Percentiles rank a stretch among this genome's conserved stretches.
These are phyloP conservation scores for Alternaria viburni DNA, from an alignment of 2,329 filamentous ascomycete species.

Conservation along the genomic window DNA sequence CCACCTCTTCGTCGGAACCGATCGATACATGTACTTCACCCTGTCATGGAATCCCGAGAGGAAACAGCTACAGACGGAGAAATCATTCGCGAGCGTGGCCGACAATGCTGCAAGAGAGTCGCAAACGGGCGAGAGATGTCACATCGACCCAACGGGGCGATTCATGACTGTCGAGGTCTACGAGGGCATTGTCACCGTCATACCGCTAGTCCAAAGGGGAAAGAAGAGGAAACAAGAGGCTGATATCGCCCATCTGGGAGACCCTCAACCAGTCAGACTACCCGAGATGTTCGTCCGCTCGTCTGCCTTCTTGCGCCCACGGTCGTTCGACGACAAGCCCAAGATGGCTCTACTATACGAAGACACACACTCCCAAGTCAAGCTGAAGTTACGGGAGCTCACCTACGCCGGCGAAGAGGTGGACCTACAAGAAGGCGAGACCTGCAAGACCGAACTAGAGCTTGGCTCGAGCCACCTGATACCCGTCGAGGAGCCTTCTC, in stretches of 20 bases:
- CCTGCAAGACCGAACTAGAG: conserved; percentile 62
- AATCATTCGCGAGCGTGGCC: conserved; percentile 65
- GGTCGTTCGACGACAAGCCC: conserved; percentile 58
- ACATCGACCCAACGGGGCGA: conserved; percentile 79
- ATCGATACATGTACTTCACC: conserved; percentile 89
- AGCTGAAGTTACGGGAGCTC: conserved; percentile 62
- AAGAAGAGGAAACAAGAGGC: conserved; percentile 58
- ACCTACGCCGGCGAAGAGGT: conserved; percentile 59
- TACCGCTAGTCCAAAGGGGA: conserved; percentile 64
- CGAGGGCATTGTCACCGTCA: conserved; percentile 70
- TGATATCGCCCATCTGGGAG: conserved; percentile 64
- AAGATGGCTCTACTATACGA: conserved; percentile 70
- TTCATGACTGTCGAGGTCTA: conserved; percentile 72
- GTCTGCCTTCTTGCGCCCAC: conserved; percentile 68
- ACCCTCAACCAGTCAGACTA: conserved; percentile 67
- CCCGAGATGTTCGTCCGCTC: conserved; percentile 71
- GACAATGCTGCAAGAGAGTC: conserved; percentile 72
- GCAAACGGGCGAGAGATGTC: conserved; percentile 80
- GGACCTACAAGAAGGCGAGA: conserved; percentile 60
- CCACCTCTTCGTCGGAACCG: conserved; percentile 90
- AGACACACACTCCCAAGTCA: conserved; percentile 63
- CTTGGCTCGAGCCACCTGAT: conserved; percentile 67
- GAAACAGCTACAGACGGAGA: conserved; percentile 61
- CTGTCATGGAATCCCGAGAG: conserved; percentile 75
- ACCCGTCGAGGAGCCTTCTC: conserved; percentile 64